Evolutionary conservation across 148 eudicot genomes (phyloP), one percentile per base, ranked within the genome.

Genomic region (Chenopodium berlandieri): DNA sequence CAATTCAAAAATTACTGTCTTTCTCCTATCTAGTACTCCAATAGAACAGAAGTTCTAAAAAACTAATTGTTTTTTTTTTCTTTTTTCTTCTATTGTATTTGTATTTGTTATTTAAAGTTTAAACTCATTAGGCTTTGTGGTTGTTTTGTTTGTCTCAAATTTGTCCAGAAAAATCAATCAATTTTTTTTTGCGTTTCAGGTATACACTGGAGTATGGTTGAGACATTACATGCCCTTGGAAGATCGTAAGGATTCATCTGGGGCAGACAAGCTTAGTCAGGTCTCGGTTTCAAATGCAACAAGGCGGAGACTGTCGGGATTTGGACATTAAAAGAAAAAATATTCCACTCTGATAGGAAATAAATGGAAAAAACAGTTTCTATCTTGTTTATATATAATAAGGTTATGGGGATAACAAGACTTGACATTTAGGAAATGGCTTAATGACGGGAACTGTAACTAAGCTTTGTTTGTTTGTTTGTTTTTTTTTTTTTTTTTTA

Each of bases 271-370:
- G 82, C 92, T 94, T 8, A 93, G 97, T 13, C 89, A 96, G 84
- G 85, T 96, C 71, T 88, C 98, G 1, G 89, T 90, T 75, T 96
- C 99, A 73, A 96, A 96, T 85, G 99, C 99, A 75, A 91, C 97
- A 44, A 91, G 93, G 86, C 82, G 98, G 40, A 85, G 99, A 10
- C 86, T 94, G 66, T 86, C 98, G 79, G 99, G 99, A 27, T 86
- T 89, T 30, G 96, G 91, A 76, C 87, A 87, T 68, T 91, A 88
- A 83, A 64, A 31, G 47, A 23, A 66, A 31, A 23, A 73, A 56
- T 13, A 13, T 32, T 22, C 2, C n/a, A 58, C 20, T 19, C 14
- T 76, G 80, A 71, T 7, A 20, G 9, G 10, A 13, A 7, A 34
- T 14, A 40, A 54, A 79, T 14, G 19, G 62, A 47, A 30, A 46